Base-by-base conservation (phyloP, 352 stramenopile genomes). In the Phytophthora pseudosyringae region DNA sequence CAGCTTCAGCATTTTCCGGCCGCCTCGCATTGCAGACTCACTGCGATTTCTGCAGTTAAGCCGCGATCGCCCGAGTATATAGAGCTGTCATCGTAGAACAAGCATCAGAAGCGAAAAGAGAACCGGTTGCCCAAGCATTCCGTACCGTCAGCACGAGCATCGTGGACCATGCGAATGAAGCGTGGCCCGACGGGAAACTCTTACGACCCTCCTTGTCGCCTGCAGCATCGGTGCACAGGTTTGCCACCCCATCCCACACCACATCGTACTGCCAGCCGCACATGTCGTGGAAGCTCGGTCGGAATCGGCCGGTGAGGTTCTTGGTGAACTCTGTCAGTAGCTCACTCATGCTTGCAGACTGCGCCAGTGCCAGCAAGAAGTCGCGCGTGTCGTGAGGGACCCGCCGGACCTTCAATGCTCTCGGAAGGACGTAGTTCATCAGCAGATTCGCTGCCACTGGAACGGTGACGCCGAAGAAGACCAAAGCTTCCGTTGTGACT, bases 231-330 rank as follows among this genome's bases (percentile, higher is more conserved):
- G 67, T 74, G 69, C 83, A 92, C 38, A 90, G 47, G 47, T 93
- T 90, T 21, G 71, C 66, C 21, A 75, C 63, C 64, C 83, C 83
- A 47, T 92, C 80, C 81, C 83, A 94, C 25, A 85, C 67, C 4
- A 81, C 59, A 39, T 78, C 53, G 51, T 79, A 86, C 44, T 89
- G 55, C 85, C 85, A 94, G 33, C 78, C 69, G 53, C 85, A 94
- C 85, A 94, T 94, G 61, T 87, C 76, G 48, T 92, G 78, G 53
- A 91, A 93, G 59, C 75, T 81, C 29, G 83, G 81, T 11, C 85
- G 83, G 58, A 92, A 89, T 52, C 81, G 75, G 4, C 85, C 83
- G 0, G 81, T 84, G 39, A 86, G 56, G 56, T 86, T 86, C 64
- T 93, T 93, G 5, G 76, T 81, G 39, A 93, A 89, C 57, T 93